These are phyloP conservation scores for Sclerotinia minor DNA, from an alignment of 2,329 filamentous ascomycete species.

Conservation along the genomic window DNA sequence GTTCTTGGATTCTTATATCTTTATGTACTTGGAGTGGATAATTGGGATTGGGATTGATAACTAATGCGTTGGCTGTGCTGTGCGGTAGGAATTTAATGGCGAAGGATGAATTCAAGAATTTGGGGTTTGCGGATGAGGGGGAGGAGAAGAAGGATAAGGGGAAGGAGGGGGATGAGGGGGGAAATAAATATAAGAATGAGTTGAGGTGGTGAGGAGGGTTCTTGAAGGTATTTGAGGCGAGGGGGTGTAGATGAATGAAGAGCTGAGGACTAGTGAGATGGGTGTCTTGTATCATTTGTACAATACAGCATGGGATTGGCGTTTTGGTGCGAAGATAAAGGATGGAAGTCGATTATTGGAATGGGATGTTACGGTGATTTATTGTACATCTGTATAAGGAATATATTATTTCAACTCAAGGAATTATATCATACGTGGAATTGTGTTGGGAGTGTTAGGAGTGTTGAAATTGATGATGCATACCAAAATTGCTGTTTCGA, in stretches of 20 bases:
- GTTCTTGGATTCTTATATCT: conserved; percentile 38
- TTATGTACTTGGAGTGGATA: too few relatives aligned
- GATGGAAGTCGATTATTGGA: not conserved
- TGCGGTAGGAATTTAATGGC: conserved; percentile 86
- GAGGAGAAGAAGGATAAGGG: conserved; percentile 25
- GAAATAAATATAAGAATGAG: conserved; percentile 35
- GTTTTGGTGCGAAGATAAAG: not conserved
- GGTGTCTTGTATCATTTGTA: not conserved
- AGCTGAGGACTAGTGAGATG: too few relatives aligned
- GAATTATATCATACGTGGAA: not conserved
- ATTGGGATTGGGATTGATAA: not conserved
- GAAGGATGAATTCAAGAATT: conserved; percentile 88
- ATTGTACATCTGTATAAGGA: too few relatives aligned
- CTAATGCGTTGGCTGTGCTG: not conserved
- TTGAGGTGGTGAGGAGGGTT: conserved; percentile 34
- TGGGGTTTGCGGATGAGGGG: conserved; percentile 64
- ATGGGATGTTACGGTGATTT: not conserved
- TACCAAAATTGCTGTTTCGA: not conserved
- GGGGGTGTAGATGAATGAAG: not conserved
- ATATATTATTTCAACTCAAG: not conserved
- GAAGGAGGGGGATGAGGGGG: conserved; percentile 30
- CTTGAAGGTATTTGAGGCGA: not conserved
- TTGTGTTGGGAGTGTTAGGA: not conserved
- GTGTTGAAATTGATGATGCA: not conserved
- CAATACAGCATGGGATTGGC: conserved; percentile 11